Evolutionary conservation across 1,139 yeast species (phyloP).

Genomic region (Lodderomyces oxycetoniae): DNA sequence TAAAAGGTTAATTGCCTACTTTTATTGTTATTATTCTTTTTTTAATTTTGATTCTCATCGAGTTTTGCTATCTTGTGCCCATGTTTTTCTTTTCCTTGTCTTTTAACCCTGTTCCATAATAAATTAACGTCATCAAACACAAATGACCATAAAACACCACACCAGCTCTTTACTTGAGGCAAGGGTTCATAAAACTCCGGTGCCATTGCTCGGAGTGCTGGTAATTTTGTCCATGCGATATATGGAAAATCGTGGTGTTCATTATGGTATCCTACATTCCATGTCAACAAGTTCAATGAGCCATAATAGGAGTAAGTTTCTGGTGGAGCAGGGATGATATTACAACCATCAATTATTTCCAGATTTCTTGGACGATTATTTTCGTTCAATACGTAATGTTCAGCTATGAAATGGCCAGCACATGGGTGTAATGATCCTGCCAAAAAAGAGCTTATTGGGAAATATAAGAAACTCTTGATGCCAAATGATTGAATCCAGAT

Average conservation of each 20-base stretch:
- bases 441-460: slow-evolving; percentile 71
- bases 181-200: slow-evolving; percentile 77
- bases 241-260: slow-evolving; percentile 96
- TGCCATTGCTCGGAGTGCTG: slow-evolving; percentile 62
- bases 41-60: slow-evolving; percentile 19
- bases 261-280: slow-evolving; percentile 93
- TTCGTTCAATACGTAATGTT: slow-evolving; percentile 70
- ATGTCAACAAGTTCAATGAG: slow-evolving; percentile 64
- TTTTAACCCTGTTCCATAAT: slow-evolving; percentile 77
- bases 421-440: slow-evolving; percentile 93
- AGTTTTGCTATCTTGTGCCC: slow-evolving; percentile 24
- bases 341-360: slow-evolving; percentile 15
- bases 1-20: too few relatives aligned
- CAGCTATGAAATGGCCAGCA: slow-evolving; percentile 94
- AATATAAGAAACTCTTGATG: slow-evolving; percentile 57
- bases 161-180: slow-evolving; percentile 77
- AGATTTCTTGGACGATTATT: slow-evolving; percentile 43
- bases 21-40: slow-evolving; percentile 9
- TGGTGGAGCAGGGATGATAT: slow-evolving; percentile 45
- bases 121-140: slow-evolving; percentile 62
- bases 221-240: slow-evolving; percentile 83
- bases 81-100: slow-evolving; percentile 42
- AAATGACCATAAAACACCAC: slow-evolving; percentile 69
- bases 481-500: slow-evolving; percentile 60
- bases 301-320: slow-evolving; percentile 93